These are phyloP conservation scores for Choanephora cucurbitarum DNA, from an alignment of 371 early-diverging fungal genomes.

Conservation along the genomic window DNA sequence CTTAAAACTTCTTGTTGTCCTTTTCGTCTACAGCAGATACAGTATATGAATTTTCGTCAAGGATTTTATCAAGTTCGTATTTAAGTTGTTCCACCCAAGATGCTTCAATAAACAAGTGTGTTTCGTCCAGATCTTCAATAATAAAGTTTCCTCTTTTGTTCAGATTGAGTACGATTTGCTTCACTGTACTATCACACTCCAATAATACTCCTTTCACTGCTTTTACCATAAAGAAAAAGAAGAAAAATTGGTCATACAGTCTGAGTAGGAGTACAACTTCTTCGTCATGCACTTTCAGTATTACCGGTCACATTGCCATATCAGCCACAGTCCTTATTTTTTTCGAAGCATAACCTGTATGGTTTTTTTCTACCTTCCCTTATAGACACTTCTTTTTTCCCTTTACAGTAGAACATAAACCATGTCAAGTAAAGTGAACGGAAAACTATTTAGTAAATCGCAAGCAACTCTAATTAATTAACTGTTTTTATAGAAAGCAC, in stretches of 20 bases:
- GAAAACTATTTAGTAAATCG: too few relatives aligned
- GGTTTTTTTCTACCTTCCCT: background rate
- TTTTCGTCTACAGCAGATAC: constrained; percentile 46
- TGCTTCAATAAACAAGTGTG: constrained; percentile 81
- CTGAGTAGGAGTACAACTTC: background rate
- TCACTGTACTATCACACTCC: constrained; percentile 79
- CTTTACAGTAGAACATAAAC: too few relatives aligned
- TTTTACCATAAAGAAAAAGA: constrained; percentile 43
- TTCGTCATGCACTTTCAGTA: too few relatives aligned
- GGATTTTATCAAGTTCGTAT: constrained; percentile 69
- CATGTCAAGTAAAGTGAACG: background rate
- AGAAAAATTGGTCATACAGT: constrained; percentile 5
- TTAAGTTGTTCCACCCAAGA: constrained; percentile 64
- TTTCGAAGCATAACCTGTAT: background rate
- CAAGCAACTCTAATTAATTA: too few relatives aligned
- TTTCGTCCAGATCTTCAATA: constrained; percentile 87
- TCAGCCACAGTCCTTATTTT: background rate
- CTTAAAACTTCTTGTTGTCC: constrained; percentile 31
- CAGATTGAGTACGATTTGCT: constrained; percentile 77
- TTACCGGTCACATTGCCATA: background rate
- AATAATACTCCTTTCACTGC: constrained; percentile 52
- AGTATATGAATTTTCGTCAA: constrained; percentile 80
- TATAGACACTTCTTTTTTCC: background rate
- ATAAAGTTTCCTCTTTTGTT: constrained; percentile 77
- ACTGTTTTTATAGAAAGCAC: constrained; percentile 23